Base-by-base conservation (phyloP, 768 basidiomycete species). In the Naganishia vaughanmartiniae region DNA sequence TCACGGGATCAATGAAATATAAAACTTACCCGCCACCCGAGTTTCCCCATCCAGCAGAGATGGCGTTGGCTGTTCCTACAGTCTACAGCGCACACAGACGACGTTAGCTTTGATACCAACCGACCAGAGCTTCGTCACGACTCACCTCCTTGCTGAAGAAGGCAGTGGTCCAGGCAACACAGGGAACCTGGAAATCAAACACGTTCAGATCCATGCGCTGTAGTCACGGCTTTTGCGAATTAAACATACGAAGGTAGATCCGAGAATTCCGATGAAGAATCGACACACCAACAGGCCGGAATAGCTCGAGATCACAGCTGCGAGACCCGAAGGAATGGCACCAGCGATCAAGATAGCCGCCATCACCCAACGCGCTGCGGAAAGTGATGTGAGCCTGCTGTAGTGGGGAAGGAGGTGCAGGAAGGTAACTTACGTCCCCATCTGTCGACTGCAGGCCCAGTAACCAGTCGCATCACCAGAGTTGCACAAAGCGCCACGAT, bases 1-100 rank as follows among this genome's bases (percentile, higher is more conserved):
- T 3, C 30, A 70, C 30, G 19, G 7, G 24, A 31, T 4, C 36
- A 30, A 19, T 17, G 2, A 65, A 57, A 15, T 21, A 58, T n/a
- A 12, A n/a, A 2, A n/a, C 60, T 63, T 34, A 63, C 60, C 60
- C 74, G 55, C 76, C 82, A 24, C 78, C 81, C 39, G 75, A 67
- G 73, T 84, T 82, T 56, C 87, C 87, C 85, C 86, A 87, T 0
- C 87, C 87, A 9, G 81, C 87, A 6, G 84, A 85, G 0, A 88
- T 75, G 0, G 86, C 86, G 73, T 87, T 87, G 0, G 87, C 78
- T 6, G 73, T 78, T 4, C 84, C 84, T 21, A 85, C 84, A 39
- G 83, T 75, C 55, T 63, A 45, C 36, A 58, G 39, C 31, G 26
- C 34, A 17, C 24, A 6, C n/a, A 26, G 11, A 21, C 1, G 11